Percentiles rank a stretch among this genome's conserved stretches.
Conservation (phyloP, 208 protist species). For the Plasmodiophora brassicae region DNA sequence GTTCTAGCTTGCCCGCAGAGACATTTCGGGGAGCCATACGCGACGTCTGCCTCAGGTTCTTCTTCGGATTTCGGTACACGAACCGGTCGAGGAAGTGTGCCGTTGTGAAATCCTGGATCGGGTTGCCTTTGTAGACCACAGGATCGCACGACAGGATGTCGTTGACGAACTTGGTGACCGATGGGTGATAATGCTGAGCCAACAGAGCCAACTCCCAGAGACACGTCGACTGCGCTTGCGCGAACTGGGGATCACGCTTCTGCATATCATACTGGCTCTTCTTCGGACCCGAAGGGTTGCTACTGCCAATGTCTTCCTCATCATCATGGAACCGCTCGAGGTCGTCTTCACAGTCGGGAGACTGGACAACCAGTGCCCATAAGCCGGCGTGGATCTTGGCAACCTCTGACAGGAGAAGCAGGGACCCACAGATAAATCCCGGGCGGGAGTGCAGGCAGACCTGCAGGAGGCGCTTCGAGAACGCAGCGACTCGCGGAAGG, state of each 20-base stretch:
- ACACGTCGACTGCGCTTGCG: constrained; percentile 36
- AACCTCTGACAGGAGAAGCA: constrained; percentile 40
- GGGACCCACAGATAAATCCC: constrained; percentile 36
- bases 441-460: not conserved
- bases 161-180: constrained; percentile 30
- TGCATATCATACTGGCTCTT: constrained; percentile 21
- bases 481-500: constrained; percentile 35
- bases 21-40: not conserved
- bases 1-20: not conserved
- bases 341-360: not conserved
- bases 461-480: constrained; percentile 51
- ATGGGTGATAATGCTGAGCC: constrained; percentile 46
- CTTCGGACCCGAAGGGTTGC: not conserved
- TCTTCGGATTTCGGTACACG: constrained; percentile 51
- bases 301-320: not conserved
- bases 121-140: constrained; percentile 45
- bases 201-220: constrained; percentile 44
- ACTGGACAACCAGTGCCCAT: not conserved
- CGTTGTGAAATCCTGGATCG: constrained; percentile 44
- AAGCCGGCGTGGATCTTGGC: not conserved
- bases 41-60: not conserved
- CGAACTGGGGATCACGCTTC: constrained; percentile 38
- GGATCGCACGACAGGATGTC: not conserved
- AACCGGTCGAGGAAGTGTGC: constrained; percentile 50
- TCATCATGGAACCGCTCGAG: not conserved